A percentile compares a stretch with the other conserved stretches of the same genome.
phyloP scores from a whole-genome alignment of 2,329 filamentous ascomycete genomes.

The Hypoxylon sp. region DNA sequence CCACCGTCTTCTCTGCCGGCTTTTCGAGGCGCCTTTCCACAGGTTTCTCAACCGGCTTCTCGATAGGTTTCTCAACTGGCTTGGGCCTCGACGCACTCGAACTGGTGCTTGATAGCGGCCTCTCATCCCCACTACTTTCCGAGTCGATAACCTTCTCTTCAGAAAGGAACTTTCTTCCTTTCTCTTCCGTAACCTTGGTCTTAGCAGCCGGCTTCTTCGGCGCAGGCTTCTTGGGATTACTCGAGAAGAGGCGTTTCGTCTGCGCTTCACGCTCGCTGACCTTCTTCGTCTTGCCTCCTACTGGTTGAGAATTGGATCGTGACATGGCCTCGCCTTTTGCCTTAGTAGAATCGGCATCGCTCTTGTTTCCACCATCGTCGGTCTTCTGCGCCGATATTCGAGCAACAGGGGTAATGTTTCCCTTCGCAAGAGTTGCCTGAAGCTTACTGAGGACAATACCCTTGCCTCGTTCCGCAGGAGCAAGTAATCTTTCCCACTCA shows the following conservation, averaged over 20 bases:
- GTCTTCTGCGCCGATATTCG: slow-evolving; percentile 66
- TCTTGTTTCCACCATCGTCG: slow-evolving; percentile 64
- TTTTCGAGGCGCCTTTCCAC: slow-evolving; percentile 36
- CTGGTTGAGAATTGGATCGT: slow-evolving; percentile 67
- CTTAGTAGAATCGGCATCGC: slow-evolving; percentile 56
- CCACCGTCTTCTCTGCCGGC: slow-evolving; percentile 30
- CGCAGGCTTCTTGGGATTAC: slow-evolving; percentile 58
- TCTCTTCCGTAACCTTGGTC: slow-evolving; percentile 57
- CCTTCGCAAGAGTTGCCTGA: slow-evolving; percentile 71
- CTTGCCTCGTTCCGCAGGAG: slow-evolving; percentile 70
- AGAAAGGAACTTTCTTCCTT: slow-evolving; percentile 65
- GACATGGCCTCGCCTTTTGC: slow-evolving; percentile 63
- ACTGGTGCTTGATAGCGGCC: slow-evolving; percentile 59
- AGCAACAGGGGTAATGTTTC: slow-evolving; percentile 62
- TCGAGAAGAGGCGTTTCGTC: slow-evolving; percentile 68
- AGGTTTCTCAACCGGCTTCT: slow-evolving; percentile 37
- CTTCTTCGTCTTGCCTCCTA: slow-evolving; percentile 70
- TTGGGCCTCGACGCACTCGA: slow-evolving; percentile 54
- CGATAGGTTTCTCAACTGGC: slow-evolving; percentile 43
- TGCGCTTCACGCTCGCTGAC: slow-evolving; percentile 67
- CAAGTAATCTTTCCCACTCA: slow-evolving; percentile 74
- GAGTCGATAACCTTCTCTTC: slow-evolving; percentile 71
- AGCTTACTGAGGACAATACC: slow-evolving; percentile 74
- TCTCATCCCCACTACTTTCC: slow-evolving; percentile 68
- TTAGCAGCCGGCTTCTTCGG: slow-evolving; percentile 64